phyloP scores from a whole-genome alignment of 441 rosid species.

The Syzygium malaccense region DNA sequence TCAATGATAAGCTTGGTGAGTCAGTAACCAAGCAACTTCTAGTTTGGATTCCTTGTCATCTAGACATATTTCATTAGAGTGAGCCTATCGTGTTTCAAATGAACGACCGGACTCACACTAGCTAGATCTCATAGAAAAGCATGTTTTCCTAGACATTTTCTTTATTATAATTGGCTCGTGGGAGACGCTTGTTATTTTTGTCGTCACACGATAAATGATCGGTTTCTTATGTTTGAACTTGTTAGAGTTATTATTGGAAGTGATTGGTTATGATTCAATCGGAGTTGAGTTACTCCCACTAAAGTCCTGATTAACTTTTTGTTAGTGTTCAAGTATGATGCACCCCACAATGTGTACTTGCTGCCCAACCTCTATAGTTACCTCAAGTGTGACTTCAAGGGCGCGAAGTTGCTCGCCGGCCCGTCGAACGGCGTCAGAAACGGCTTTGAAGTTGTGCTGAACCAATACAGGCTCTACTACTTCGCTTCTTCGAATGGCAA shows the following conservation, averaged over 20 bases:
- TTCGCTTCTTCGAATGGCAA: slow-evolving; percentile 8
- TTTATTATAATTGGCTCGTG: neutral
- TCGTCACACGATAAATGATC: neutral
- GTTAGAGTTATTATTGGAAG: neutral
- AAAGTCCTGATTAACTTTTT: neutral
- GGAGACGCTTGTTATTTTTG: neutral
- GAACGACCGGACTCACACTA: neutral
- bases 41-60: neutral
- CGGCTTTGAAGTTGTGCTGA: slow-evolving; percentile 7
- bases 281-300: neutral
- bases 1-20: slow-evolving; percentile 16
- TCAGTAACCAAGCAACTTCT: neutral
- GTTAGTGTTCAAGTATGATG: slow-evolving; percentile 16
- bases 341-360: slow-evolving; percentile 15
- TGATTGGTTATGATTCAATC: neutral
- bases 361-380: slow-evolving; percentile 14
- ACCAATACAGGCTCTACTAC: slow-evolving; percentile 13
- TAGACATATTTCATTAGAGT: neutral
- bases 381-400: slow-evolving; percentile 9
- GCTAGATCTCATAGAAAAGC: neutral
- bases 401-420: slow-evolving; percentile 6
- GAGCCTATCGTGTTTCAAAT: neutral
- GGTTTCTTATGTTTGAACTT: neutral
- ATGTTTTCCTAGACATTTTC: neutral
- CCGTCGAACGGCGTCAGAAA: neutral